Percentiles rank a stretch among this genome's conserved stretches.
phyloP scores from a whole-genome alignment of 2,329 filamentous ascomycete species.

The Ophiostoma sp. region DNA sequence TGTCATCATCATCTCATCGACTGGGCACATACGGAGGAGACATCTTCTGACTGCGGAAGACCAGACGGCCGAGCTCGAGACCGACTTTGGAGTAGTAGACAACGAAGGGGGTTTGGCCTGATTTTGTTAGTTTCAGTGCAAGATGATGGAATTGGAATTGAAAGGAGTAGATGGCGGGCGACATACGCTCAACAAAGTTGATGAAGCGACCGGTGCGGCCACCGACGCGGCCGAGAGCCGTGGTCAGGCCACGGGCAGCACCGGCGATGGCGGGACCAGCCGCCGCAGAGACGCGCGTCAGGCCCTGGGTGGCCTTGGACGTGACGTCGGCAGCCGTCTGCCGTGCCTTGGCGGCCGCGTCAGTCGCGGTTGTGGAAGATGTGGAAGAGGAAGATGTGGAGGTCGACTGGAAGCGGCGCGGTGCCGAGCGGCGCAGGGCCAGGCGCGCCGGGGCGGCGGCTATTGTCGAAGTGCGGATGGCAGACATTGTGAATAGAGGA shows the following conservation, averaged over 20 bases:
- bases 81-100: constrained; percentile 91
- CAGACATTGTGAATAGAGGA: constrained; percentile 23
- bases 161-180: not conserved
- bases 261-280: constrained; percentile 75
- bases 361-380: constrained; percentile 48
- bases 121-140: not conserved
- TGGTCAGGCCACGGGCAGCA: constrained; percentile 66
- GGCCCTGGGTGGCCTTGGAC: constrained; percentile 75
- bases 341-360: constrained; percentile 45
- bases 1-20: not conserved
- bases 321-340: constrained; percentile 46
- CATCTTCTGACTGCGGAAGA: constrained; percentile 90
- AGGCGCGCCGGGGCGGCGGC: constrained; percentile 38
- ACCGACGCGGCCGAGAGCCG: constrained; percentile 72
- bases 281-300: constrained; percentile 76
- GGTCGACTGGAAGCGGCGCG: constrained; percentile 63
- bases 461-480: constrained; percentile 45
- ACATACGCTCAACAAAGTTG: constrained; percentile 82
- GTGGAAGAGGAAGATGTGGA: constrained; percentile 44
- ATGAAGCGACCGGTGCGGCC: constrained; percentile 80
- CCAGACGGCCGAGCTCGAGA: constrained; percentile 82
- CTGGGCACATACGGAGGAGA: constrained; percentile 76
- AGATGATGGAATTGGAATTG: not conserved
- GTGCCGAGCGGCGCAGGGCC: constrained; percentile 38
- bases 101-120: constrained; percentile 81